phyloP scores from a whole-genome alignment of 768 basidiomycete species.

The Kwoniella sp. region DNA sequence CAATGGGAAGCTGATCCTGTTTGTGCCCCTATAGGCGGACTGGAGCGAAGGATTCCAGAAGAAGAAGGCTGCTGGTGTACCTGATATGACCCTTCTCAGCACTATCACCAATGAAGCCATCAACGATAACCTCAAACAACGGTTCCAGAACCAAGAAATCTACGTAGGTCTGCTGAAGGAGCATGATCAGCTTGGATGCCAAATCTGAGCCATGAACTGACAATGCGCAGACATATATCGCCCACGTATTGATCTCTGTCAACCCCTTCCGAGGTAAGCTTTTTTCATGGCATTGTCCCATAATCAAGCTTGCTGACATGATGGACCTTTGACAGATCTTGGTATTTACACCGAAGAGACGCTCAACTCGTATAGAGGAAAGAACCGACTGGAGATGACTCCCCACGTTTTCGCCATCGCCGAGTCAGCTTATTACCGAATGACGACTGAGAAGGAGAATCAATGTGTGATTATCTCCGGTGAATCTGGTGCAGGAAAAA shows the following conservation, averaged over 20 bases:
- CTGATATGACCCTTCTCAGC: conserved; percentile 96
- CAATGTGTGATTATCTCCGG: conserved; percentile 99
- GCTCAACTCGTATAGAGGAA: conserved; percentile 82
- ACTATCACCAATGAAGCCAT: conserved; percentile 97
- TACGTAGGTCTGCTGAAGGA: conserved; percentile 60
- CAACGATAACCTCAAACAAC: conserved; percentile 96
- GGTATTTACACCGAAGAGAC: conserved; percentile 95
- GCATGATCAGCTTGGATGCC: neutral
- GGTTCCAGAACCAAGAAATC: conserved; percentile 92
- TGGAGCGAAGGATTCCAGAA: conserved; percentile 99
- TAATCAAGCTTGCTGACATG: conserved; percentile 12
- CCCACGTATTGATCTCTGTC: conserved; percentile 97
- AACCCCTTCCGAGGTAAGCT: conserved; percentile 88
- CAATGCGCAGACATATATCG: conserved; percentile 76
- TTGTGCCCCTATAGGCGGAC: conserved; percentile 69
- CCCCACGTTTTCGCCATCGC: conserved; percentile 98
- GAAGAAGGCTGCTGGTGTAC: conserved; percentile 96
- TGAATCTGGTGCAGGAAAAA: conserved; percentile 98
- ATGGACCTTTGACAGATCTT: conserved; percentile 65
- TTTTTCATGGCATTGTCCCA: conserved; percentile 4
- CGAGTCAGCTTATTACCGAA: conserved; percentile 96
- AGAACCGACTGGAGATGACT: conserved; percentile 96
- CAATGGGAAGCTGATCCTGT: neutral
- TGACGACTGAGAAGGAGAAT: conserved; percentile 99
- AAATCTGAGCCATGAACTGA: conserved; percentile 3